Evolutionary conservation across 352 stramenopile species (phyloP), one percentile per base, ranked within the genome.

Genomic region (Phytophthora crassamura): DNA sequence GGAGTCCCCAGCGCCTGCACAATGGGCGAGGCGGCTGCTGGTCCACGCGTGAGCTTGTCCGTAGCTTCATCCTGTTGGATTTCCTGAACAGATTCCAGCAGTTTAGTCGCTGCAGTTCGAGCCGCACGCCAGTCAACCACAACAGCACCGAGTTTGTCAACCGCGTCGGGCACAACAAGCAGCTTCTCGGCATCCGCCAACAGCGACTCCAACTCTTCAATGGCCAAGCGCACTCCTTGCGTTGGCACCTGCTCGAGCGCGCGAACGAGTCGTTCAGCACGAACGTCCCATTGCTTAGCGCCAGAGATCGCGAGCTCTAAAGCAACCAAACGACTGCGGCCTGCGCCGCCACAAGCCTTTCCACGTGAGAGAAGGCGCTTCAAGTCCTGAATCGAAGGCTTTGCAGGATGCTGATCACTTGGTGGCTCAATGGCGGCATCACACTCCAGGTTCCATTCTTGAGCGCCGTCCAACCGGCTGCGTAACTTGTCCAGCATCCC

Each of bases 401-500:
- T 30, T 25, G 15, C 39, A n/a, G 28, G 16, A 33, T 30, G n/a
- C 9, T 53, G 39, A n/a, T 51, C 36, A 16, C 46, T 45, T 28
- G 12, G 41, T n/a, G 34, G 5, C 0, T 35, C 34, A 51, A 89
- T 65, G 3, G 67, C 48, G 7, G 52, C 38, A 8, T 77, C 50
- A 34, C 67, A 84, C 18, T 77, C 71, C 3, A 36, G 54, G 15
- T 76, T 68, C 83, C 83, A 92, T 22, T 73, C 69, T 22, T 69
- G 61, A 3, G 86, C 76, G 15, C 61, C 43, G 11, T 73, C 25
- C 6, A 92, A 45, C 0, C 80, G 78, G 9, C 20, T 56, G 7
- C 40, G 45, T 33, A 92, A 72, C 3, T 58, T 70, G 7, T 54
- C 22, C 4, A 89, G 11, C 14, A 90, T 47, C 1, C 63, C 55